Conservation (phyloP, 2,329 filamentous ascomycete genomes). For the Colletotrichum echinochloae region DNA sequence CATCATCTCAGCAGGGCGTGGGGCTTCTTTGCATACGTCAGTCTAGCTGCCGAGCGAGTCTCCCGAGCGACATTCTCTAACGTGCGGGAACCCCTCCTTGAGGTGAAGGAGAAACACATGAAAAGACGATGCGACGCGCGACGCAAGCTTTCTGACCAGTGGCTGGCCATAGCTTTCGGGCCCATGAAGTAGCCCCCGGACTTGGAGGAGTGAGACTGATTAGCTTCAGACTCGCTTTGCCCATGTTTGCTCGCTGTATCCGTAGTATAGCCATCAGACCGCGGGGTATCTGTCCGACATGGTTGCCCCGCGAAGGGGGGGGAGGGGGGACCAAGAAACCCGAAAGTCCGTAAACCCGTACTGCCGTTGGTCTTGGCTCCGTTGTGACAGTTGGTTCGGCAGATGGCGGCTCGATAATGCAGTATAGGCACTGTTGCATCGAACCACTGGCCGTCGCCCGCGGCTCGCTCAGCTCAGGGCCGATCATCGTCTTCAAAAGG, state of each 20-base stretch:
- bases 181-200: constrained; percentile 22
- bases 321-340: not conserved
- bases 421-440: no score
- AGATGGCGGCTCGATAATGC: not conserved
- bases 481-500: not conserved
- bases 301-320: not conserved
- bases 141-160: constrained; percentile 1
- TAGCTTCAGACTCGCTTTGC: not conserved
- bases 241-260: not conserved
- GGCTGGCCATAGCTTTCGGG: constrained; percentile 24
- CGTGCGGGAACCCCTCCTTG: constrained; percentile 5
- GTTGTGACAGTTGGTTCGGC: not conserved
- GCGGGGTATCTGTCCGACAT: constrained; percentile 2
- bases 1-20: not conserved
- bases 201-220: not conserved
- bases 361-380: not conserved
- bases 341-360: constrained; percentile 17
- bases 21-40: not conserved
- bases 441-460: not conserved
- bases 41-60: not conserved
- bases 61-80: not conserved
- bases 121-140: not conserved
- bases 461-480: not conserved
- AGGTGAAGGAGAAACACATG: not conserved
- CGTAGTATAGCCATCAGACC: not conserved